Evolutionary conservation across 306 rosid species (phyloP).

Genomic region (Cotoneaster glaucophyllus): DNA sequence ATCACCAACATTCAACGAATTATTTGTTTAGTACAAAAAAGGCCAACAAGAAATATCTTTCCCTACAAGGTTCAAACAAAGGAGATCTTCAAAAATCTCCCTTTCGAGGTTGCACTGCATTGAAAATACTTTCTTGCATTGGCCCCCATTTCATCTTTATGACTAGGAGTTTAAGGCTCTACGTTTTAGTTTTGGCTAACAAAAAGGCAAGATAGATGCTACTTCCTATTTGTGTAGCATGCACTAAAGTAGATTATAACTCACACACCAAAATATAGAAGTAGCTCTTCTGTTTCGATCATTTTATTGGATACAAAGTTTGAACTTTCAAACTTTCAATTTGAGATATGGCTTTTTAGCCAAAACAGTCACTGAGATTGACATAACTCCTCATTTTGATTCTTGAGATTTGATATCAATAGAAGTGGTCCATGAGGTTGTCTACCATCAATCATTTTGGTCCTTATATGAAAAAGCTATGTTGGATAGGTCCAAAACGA

Average conservation of each 20-base stretch:
- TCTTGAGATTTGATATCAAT: too few relatives aligned
- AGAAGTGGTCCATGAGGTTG: too few relatives aligned
- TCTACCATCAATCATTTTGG: too few relatives aligned
- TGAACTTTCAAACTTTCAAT: not conserved
- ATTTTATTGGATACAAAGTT: not conserved
- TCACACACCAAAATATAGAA: not conserved
- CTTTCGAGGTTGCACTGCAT: not conserved
- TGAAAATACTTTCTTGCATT: not conserved
- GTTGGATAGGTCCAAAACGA: too few relatives aligned
- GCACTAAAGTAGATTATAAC: not conserved
- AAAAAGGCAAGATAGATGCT: not conserved
- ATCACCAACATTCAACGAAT: constrained; percentile 10
- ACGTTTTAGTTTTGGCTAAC: not conserved
- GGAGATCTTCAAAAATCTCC: not conserved
- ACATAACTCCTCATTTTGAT: too few relatives aligned
- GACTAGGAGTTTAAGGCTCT: not conserved
- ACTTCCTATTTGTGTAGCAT: not conserved
- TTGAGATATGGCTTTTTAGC: not conserved
- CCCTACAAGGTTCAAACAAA: not conserved
- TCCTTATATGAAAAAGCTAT: too few relatives aligned
- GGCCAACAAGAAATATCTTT: not conserved
- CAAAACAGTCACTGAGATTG: too few relatives aligned
- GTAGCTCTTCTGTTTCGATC: not conserved
- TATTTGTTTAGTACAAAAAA: not conserved
- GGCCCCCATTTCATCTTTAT: not conserved